These are phyloP conservation scores for Sedum album DNA, from an alignment of 164 flowering plant species.

Conservation along the genomic window DNA sequence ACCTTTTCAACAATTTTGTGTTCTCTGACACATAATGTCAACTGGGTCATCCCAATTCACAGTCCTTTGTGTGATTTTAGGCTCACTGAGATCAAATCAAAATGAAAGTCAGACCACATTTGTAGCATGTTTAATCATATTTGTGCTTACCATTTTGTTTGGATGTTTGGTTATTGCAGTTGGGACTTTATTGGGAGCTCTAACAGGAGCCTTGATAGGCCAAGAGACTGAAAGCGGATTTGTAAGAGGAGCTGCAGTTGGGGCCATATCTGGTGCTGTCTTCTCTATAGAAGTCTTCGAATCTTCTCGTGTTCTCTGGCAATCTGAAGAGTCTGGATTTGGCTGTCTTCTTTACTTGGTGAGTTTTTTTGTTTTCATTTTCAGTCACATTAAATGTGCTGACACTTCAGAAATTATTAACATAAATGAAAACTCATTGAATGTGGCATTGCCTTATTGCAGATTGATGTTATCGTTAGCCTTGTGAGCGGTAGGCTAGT, in stretches of 20 bases:
- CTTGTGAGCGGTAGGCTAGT: constrained; percentile 89
- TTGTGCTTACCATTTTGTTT: constrained; percentile 5
- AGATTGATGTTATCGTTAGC: constrained; percentile 83
- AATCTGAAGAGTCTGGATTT: constrained; percentile 61
- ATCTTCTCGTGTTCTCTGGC: constrained; percentile 74
- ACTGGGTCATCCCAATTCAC: not conserved
- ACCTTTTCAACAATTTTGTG: not conserved
- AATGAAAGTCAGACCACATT: no score
- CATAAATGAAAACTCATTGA: not conserved
- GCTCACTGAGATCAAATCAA: not conserved
- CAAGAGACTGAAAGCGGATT: constrained; percentile 94
- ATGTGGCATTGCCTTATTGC: constrained; percentile 2
- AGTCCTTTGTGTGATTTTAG: not conserved
- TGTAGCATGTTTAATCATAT: not conserved
- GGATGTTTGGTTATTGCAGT: constrained; percentile 39
- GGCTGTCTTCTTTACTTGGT: constrained; percentile 77
- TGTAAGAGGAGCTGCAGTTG: constrained; percentile 78
- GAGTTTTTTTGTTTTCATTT: constrained; percentile 13
- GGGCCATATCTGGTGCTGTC: constrained; percentile 92
- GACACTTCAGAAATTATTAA: not conserved
- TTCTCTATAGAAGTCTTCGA: constrained; percentile 90
- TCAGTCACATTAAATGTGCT: not conserved
- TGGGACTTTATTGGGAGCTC: constrained; percentile 72
- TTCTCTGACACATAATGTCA: not conserved
- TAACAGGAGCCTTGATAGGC: constrained; percentile 87